Percentiles rank a stretch among this genome's conserved stretches.
Conservation (phyloP, 306 rosid species). For the Cicer bijugum region DNA sequence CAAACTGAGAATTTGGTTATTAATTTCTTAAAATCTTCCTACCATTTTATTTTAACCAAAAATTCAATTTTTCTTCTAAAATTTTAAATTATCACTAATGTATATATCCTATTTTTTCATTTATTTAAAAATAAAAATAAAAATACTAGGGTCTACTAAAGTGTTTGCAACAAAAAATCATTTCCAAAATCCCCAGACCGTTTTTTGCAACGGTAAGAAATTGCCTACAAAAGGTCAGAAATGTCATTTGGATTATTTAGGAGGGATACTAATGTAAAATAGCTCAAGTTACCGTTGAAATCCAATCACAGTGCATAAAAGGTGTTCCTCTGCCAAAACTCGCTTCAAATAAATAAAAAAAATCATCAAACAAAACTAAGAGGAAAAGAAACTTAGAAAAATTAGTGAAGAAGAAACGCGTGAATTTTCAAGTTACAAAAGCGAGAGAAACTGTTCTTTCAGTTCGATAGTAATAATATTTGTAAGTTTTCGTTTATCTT, state of each 20-base stretch:
- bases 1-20: too few species aligned
- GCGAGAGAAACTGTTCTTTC: background rate
- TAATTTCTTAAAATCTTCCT: too few species aligned
- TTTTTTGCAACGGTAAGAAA: constrained; percentile 35
- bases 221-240: background rate
- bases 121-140: too few species aligned
- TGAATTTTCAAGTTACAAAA: background rate
- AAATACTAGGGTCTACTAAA: too few species aligned
- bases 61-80: too few species aligned
- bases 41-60: too few species aligned
- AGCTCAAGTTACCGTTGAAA: constrained; percentile 54
- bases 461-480: background rate
- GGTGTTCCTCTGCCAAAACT: background rate
- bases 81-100: too few species aligned
- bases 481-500: constrained; percentile 46
- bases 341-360: background rate
- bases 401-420: background rate
- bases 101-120: too few species aligned
- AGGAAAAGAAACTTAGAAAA: constrained; percentile 9
- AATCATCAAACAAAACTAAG: background rate
- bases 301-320: background rate
- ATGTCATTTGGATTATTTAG: background rate
- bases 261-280: constrained; percentile 50
- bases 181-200: background rate
- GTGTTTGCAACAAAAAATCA: too few species aligned